These are phyloP conservation scores for Chaetoscypha palmicola DNA, from an alignment of 2,329 filamentous ascomycete species.

Conservation along the genomic window DNA sequence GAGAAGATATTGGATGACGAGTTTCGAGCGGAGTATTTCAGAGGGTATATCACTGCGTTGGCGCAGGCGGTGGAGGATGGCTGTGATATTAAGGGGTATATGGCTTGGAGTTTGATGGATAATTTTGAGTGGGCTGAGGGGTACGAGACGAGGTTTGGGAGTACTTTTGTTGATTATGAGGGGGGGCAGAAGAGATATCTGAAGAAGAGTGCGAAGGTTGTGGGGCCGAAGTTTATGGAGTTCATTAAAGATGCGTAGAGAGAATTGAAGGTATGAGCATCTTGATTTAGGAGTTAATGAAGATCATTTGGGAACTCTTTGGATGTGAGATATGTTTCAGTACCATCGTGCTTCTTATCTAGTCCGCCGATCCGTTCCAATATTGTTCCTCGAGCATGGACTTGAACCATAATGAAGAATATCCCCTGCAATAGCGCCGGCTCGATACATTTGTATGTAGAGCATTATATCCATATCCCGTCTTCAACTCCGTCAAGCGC, in stretches of 20 bases:
- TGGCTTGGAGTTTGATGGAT: constrained; percentile 84
- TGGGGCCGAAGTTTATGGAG: constrained; percentile 64
- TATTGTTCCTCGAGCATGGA: too few relatives aligned
- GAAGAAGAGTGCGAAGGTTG: constrained; percentile 73
- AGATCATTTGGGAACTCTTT: too few relatives aligned
- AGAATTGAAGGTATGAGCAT: constrained; percentile 35
- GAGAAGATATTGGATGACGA: constrained; percentile 72
- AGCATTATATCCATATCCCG: too few relatives aligned
- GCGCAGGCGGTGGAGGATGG: constrained; percentile 67
- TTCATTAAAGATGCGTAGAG: constrained; percentile 61
- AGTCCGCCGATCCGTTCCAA: too few relatives aligned
- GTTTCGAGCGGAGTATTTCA: constrained; percentile 74
- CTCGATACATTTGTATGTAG: too few relatives aligned
- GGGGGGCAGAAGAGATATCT: constrained; percentile 71
- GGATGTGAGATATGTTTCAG: too few relatives aligned
- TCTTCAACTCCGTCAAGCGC: too few relatives aligned
- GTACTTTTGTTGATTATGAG: constrained; percentile 76
- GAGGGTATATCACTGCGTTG: constrained; percentile 69
- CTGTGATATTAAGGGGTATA: constrained; percentile 73
- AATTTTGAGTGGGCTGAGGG: constrained; percentile 58
- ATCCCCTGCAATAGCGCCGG: too few relatives aligned
- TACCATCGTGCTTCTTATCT: too few relatives aligned
- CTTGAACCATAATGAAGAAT: too few relatives aligned
- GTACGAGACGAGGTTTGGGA: constrained; percentile 79
- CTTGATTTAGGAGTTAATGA: too few relatives aligned